Percentiles rank a stretch among this genome's conserved stretches.
phyloP scores from a whole-genome alignment of 768 basidiomycete species.

The Naganishia onofrii region DNA sequence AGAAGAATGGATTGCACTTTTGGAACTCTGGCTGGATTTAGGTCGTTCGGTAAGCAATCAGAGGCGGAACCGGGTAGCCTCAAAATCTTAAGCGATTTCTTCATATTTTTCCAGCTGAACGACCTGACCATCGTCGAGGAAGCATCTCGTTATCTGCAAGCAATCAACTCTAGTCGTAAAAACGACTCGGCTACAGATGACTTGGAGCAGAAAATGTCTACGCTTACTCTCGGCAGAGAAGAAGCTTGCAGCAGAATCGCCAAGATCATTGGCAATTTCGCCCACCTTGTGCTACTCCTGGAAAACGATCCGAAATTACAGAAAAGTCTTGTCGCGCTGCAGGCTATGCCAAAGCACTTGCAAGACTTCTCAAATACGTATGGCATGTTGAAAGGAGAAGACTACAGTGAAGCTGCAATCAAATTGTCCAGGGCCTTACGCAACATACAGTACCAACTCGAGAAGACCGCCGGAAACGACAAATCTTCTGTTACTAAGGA shows the following conservation, averaged over 20 bases:
- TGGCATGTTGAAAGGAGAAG: neutral
- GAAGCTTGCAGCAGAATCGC: neutral
- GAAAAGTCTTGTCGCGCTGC: neutral
- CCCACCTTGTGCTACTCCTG: neutral
- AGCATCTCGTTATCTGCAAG: constrained; percentile 29
- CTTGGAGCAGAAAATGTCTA: constrained; percentile 12
- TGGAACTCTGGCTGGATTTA: constrained; percentile 44
- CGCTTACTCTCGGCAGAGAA: constrained; percentile 9
- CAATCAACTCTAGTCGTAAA: constrained; percentile 18
- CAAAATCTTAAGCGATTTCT: neutral
- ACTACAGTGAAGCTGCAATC: neutral
- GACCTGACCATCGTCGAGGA: constrained; percentile 37
- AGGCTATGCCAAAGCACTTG: neutral
- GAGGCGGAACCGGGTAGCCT: neutral
- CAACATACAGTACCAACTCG: constrained; percentile 1
- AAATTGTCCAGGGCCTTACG: constrained; percentile 1
- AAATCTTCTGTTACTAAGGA: neutral
- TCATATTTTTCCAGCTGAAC: neutral
- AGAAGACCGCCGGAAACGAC: neutral
- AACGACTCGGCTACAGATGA: neutral
- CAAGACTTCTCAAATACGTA: neutral
- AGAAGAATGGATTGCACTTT: constrained; percentile 38
- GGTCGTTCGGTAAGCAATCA: constrained; percentile 37
- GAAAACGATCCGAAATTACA: neutral
- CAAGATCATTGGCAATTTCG: neutral